Evolutionary conservation across 177 flowering plant species (phyloP), one percentile per base, ranked within the genome.

Genomic region (Vitis hybrid): DNA sequence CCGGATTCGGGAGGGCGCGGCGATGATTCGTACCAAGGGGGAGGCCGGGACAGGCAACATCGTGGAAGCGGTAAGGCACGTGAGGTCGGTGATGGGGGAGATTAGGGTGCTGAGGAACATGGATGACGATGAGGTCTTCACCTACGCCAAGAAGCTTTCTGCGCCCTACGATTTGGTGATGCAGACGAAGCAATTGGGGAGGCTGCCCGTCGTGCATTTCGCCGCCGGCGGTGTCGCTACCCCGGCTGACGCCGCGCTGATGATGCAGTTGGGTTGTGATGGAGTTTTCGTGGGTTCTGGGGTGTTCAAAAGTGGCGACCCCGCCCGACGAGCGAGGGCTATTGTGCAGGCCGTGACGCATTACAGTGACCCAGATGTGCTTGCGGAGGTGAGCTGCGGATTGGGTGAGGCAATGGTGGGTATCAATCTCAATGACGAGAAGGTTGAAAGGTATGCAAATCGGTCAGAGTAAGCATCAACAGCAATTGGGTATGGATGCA

Each of bases 251-350:
- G 91, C 91, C 8, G 91, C 91, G 11, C 66, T 87, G 69, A 87
- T 87, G 91, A 87, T 87, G 91, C 91, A 85, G 69, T 66, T 87
- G 69, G 91, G 91, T 6, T 87, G 91, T 73, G 91, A 87, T 65
- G 91, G 91, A 3, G 89, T 86, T 24, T 87, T 87, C 52, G 91
- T 87, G 2, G 91, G 91, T 19, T 86, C 89, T 6, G 91, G 91
- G 0, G 84, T 87, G 54, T 87, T 87, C 67, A 87, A 85, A 80
- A 87, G 91, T 52, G 89, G 89, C 2, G 89, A 87, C 54, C 91
- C 91, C 6, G 87, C 81, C 0, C 61, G 78, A 46, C 56, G 91
- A 24, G 91, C 86, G 1, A 67, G 89, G 60, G 91, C 91, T 0
- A 87, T 87, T 52, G 91, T 87, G 57, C 89, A 85, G 82, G 89